Conservation (phyloP, 441 rosid species). For the Manihot esculenta region DNA sequence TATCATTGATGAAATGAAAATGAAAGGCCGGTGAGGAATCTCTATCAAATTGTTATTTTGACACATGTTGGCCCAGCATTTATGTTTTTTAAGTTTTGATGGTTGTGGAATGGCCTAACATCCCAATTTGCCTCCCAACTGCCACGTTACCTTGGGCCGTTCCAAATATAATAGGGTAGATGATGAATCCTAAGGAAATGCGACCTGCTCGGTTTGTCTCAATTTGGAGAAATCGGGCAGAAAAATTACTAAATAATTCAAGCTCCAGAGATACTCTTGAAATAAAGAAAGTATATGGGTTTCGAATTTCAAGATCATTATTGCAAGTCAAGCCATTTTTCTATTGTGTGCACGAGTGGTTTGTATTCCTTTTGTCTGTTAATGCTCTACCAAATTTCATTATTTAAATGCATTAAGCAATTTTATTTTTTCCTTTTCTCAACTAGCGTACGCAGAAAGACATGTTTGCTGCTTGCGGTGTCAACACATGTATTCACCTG, state of each 20-base stretch:
- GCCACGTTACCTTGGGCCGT: too few relatives aligned
- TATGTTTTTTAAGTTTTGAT: too few relatives aligned
- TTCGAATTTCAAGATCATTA: background rate
- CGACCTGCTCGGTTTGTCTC: background rate
- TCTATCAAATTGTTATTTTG: too few relatives aligned
- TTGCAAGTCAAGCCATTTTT: background rate
- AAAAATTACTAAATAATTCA: background rate
- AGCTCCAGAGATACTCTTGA: background rate
- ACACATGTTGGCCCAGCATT: too few relatives aligned
- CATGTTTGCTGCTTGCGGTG: background rate
- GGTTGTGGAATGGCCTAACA: too few relatives aligned
- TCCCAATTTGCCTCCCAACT: too few relatives aligned
- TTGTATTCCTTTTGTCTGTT: background rate
- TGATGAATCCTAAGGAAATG: too few relatives aligned
- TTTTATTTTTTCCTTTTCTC: too few relatives aligned
- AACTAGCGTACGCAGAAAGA: too few relatives aligned
- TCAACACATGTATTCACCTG: background rate
- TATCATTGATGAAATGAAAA: too few relatives aligned
- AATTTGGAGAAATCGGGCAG: background rate
- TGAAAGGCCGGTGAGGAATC: too few relatives aligned
- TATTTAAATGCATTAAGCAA: background rate
- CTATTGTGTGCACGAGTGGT: conserved; percentile 1
- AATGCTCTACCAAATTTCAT: background rate
- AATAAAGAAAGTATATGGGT: background rate
- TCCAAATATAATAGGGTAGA: too few relatives aligned